A percentile compares a stretch with the other conserved stretches of the same genome.
Evolutionary conservation across 2,329 filamentous ascomycete species (phyloP).

Genomic region (Penicillium sclerotiorum): DNA sequence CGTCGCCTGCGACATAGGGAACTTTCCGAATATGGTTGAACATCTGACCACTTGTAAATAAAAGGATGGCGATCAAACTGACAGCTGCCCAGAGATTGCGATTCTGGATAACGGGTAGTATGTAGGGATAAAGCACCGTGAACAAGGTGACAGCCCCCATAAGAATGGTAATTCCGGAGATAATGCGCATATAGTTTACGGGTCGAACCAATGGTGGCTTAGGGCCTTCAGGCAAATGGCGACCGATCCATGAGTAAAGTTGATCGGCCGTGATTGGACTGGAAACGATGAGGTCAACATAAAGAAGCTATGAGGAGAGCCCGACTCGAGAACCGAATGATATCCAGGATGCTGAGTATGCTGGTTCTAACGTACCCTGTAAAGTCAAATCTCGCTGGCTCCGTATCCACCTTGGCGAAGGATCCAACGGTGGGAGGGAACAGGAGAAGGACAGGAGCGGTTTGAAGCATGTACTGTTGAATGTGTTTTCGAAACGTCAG

Average conservation of each 20-base stretch:
- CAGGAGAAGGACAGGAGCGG: conserved; percentile 83
- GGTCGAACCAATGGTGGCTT: conserved; percentile 80
- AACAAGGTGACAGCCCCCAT: conserved; percentile 70
- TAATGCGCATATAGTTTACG: conserved; percentile 80
- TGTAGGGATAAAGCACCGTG: conserved; percentile 73
- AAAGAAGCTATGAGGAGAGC: not conserved
- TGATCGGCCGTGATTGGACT: conserved; percentile 76
- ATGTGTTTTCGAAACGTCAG: not conserved
- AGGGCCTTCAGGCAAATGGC: conserved; percentile 75
- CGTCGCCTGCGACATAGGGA: conserved; percentile 85
- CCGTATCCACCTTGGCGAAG: conserved; percentile 68
- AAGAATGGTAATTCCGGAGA: conserved; percentile 67
- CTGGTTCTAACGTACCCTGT: conserved; percentile 63
- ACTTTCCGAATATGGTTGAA: conserved; percentile 98
- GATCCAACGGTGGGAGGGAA: conserved; percentile 85
- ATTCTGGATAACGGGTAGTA: conserved; percentile 81
- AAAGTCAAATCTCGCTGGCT: conserved; percentile 84
- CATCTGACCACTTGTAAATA: conserved; percentile 98
- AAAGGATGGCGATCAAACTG: conserved; percentile 82
- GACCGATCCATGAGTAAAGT: conserved; percentile 75
- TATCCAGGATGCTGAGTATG: conserved; percentile 6
- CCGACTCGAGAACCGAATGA: not conserved
- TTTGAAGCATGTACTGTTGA: conserved; percentile 82
- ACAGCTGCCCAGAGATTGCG: conserved; percentile 92
- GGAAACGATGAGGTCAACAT: conserved; percentile 1